A percentile compares a stretch with the other conserved stretches of the same genome.
Evolutionary conservation across 108 stramenopile species (phyloP).

Genomic region (Parmales sp.): DNA sequence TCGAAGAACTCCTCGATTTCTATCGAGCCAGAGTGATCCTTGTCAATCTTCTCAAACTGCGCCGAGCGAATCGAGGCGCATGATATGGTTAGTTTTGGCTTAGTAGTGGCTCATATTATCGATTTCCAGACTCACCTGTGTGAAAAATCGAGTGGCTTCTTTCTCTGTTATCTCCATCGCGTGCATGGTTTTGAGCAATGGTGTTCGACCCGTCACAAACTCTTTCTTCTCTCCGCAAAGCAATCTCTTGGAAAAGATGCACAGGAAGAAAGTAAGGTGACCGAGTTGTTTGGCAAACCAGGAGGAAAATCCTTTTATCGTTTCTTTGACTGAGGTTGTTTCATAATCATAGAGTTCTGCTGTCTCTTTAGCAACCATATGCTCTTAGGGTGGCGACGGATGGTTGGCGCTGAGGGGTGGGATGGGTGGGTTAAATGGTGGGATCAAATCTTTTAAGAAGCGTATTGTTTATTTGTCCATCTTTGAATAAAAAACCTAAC

Average conservation of each 20-base stretch:
- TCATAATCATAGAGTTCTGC: too few relatives aligned
- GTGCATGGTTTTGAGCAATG: background rate
- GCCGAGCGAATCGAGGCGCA: too few relatives aligned
- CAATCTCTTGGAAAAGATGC: background rate
- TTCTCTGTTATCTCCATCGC: background rate
- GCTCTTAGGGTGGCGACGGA: too few relatives aligned
- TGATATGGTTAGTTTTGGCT: background rate
- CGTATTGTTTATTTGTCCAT: too few relatives aligned
- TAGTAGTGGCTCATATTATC: too few relatives aligned
- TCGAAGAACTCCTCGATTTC: conserved; percentile 11
- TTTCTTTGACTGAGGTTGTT: background rate
- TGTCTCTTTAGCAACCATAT: too few relatives aligned
- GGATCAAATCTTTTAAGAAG: too few relatives aligned
- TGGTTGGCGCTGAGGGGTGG: too few relatives aligned
- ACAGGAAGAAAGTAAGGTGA: background rate
- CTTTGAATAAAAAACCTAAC: too few relatives aligned
- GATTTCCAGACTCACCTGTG: too few relatives aligned
- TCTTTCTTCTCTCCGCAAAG: background rate
- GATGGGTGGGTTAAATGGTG: too few relatives aligned
- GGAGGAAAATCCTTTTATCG: background rate
- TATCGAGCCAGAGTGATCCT: conserved; percentile 5
- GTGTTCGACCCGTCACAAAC: background rate
- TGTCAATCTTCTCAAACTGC: conserved; percentile 13
- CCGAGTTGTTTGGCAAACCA: background rate
- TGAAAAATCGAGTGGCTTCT: background rate